These are phyloP conservation scores for Pedinophyceae sp. DNA, from an alignment of 139 green algal species.

Conservation along the genomic window DNA sequence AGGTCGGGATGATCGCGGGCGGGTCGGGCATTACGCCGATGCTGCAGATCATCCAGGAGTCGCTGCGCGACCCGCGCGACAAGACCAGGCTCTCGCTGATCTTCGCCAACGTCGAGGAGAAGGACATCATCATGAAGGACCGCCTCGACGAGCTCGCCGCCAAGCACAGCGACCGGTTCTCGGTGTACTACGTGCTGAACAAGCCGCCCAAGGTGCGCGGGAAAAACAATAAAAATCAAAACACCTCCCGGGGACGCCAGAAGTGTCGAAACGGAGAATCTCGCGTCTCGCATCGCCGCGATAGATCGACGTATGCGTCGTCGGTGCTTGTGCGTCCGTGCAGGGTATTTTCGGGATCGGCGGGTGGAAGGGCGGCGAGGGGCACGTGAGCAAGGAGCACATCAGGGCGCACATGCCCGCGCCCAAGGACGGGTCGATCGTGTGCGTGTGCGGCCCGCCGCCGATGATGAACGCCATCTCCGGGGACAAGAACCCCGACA, in stretches of 20 bases:
- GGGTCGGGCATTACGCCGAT: slow-evolving; percentile 52
- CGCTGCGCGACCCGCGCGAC: slow-evolving; percentile 36
- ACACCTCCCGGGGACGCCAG: background rate
- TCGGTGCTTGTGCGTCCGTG: too few species aligned
- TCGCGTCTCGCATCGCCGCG: background rate
- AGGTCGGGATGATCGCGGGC: slow-evolving; percentile 55
- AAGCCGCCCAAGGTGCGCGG: background rate
- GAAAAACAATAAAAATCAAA: background rate
- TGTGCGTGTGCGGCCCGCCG: slow-evolving; percentile 54
- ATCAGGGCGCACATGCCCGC: slow-evolving; percentile 30
- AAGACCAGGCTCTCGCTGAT: slow-evolving; percentile 41
- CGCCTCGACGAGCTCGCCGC: slow-evolving; percentile 36
- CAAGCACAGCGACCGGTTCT: slow-evolving; percentile 29
- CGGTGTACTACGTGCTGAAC: slow-evolving; percentile 31
- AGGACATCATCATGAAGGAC: slow-evolving; percentile 47
- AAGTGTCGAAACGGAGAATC: background rate
- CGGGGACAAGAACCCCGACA: slow-evolving; percentile 28
- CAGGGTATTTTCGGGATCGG: background rate
- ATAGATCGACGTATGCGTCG: too few species aligned
- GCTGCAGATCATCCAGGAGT: slow-evolving; percentile 42
- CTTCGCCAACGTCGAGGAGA: slow-evolving; percentile 38
- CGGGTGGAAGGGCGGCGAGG: slow-evolving; percentile 18
- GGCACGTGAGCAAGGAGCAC: slow-evolving; percentile 26
- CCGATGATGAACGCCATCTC: slow-evolving; percentile 38
- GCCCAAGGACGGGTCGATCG: slow-evolving; percentile 27